phyloP scores from a whole-genome alignment of 352 stramenopile genomes.

The Sclerospora graminicola region DNA sequence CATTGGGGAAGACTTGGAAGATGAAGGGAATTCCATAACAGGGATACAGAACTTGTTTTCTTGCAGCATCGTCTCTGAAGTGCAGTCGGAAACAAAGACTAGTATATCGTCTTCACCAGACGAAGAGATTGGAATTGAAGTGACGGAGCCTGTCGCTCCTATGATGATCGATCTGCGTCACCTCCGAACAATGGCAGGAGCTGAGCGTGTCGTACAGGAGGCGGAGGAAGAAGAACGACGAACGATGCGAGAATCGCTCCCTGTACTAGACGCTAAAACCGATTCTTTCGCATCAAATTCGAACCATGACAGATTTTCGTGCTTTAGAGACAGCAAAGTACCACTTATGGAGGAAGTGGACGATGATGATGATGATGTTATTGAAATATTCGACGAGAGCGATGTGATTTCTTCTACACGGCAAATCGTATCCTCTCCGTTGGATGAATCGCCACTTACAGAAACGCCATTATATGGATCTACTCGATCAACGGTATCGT shows the following conservation, averaged over 20 bases:
- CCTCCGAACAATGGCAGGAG: constrained; percentile 24
- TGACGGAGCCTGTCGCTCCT: constrained; percentile 9
- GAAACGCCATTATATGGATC: constrained; percentile 18
- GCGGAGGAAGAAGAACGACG: constrained; percentile 23
- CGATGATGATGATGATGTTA: constrained; percentile 13
- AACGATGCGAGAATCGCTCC: constrained; percentile 22
- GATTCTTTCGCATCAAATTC: constrained; percentile 6
- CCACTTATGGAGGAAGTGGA: constrained; percentile 20
- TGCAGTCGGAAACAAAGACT: constrained; percentile 23
- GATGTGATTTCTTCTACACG: constrained; percentile 15
- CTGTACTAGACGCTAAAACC: constrained; percentile 18
- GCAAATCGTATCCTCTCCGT: constrained; percentile 25
- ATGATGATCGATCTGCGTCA: constrained; percentile 29
- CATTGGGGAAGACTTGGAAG: constrained; percentile 4
- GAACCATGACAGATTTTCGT: constrained; percentile 6
- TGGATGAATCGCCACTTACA: constrained; percentile 10
- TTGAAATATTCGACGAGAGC: constrained; percentile 14
- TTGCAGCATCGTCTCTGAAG: constrained; percentile 11
- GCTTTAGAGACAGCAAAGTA: constrained; percentile 10
- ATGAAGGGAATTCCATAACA: constrained; percentile 1
- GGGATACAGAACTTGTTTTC: constrained; percentile 8
- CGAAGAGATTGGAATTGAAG: constrained; percentile 10
- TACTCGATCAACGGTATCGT: constrained; percentile 12
- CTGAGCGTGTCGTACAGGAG: constrained; percentile 24
- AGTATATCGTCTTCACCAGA: constrained; percentile 22